Base-by-base conservation (phyloP, 169 alveolate species). In the Eimeria maxima region DNA sequence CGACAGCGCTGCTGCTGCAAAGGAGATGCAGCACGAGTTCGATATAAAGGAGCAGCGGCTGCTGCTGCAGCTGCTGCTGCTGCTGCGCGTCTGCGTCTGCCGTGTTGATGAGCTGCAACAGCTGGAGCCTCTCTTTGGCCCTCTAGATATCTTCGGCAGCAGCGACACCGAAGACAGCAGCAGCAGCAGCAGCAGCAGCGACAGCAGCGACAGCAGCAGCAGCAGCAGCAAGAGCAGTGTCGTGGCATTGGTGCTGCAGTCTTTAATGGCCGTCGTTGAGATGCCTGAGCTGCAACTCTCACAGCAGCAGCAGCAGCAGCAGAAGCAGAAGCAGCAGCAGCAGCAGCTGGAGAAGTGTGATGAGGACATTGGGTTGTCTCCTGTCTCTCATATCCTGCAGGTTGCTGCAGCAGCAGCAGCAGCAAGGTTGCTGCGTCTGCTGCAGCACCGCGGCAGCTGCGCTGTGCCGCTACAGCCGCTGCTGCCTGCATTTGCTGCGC, bases 21-120 rank as follows among this genome's bases (percentile, higher is more conserved):
- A 50, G 47, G 71, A 50, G 20, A 81, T 53, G n/a, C 73, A 24
- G 29, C 38, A 33, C 38, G 90, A 81, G 14, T 27, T 50, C 90
- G 44, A 45, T 38, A 20, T 81, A 81, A 73, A 50, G 53, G 90
- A 81, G 47, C 90, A 81, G 50, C 90, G 90, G 45, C 71, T 81
- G 6, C 73, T 81, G 90, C 71, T 81, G 90, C 90, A 81, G 90
- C 90, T 81, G 90, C 90, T 81, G 90, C 90, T 81, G 67, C 90
- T 81, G 47, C 71, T 81, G 90, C 90, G 90, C 50, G 42, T 81
- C 50, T 81, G 73, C n/a, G 90, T 47, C 24, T 50, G 47, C n/a
- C 90, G 90, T 4, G 90, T 24, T 38, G 73, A 81, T 24, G 20
- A 38, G 5, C 47, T 53, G 73, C 90, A 81, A 74, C 90, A 50